Percentiles rank a stretch among this genome's conserved stretches.
phyloP scores from a whole-genome alignment of 352 stramenopile species.

The Pelagophyceae sp. region DNA sequence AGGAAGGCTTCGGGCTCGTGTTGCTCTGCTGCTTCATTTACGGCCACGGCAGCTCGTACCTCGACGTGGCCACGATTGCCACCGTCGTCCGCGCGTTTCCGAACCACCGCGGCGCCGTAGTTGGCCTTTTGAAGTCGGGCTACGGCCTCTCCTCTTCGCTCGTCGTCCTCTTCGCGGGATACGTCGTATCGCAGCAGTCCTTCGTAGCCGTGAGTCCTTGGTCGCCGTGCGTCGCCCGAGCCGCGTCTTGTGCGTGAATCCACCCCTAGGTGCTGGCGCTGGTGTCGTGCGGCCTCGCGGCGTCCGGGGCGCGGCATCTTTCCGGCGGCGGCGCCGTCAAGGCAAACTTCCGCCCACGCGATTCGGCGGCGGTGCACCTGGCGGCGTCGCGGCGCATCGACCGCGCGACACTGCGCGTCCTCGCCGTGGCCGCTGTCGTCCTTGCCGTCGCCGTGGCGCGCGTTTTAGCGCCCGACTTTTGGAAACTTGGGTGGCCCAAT shows the following conservation, averaged over 20 bases:
- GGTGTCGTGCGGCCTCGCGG: background rate
- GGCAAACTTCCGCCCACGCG: too few relatives aligned
- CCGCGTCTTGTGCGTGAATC: too few relatives aligned
- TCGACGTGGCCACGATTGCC: background rate
- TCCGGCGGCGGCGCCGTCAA: background rate
- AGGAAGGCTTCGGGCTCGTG: background rate
- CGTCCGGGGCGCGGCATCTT: background rate
- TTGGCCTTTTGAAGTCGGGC: background rate
- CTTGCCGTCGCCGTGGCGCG: background rate
- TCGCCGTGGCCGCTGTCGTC: background rate
- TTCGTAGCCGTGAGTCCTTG: background rate
- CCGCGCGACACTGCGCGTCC: background rate
- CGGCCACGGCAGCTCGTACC: conserved; percentile 1
- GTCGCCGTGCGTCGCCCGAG: too few relatives aligned
- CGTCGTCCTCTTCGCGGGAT: background rate
- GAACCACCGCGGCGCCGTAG: background rate
- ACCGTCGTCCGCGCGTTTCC: background rate
- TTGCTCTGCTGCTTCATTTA: conserved; percentile 11
- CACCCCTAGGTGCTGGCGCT: background rate
- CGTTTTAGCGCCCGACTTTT: background rate
- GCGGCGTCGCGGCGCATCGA: background rate
- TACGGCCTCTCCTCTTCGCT: conserved; percentile 16
- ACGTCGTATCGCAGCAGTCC: background rate
- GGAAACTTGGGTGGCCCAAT: background rate
- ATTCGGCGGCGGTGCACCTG: background rate